Conservation (phyloP, 78 protist species). For the Dictyostelium citrinum region DNA sequence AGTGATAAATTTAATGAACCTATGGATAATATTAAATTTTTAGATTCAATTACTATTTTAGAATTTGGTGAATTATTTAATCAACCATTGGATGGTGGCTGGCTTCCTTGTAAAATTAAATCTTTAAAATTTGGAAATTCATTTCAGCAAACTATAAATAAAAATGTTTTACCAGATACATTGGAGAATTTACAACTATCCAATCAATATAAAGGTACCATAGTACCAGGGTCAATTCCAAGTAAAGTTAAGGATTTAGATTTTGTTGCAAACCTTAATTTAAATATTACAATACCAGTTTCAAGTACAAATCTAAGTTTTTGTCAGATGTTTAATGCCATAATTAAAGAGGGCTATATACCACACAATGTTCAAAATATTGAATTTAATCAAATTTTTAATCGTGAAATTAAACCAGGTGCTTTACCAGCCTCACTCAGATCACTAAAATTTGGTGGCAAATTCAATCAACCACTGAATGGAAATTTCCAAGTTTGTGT, state of each 20-base stretch:
- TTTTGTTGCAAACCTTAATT: not conserved
- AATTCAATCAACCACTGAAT: not conserved
- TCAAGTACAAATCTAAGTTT: not conserved
- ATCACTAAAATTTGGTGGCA: not conserved
- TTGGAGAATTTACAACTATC: not conserved
- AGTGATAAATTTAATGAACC: not conserved
- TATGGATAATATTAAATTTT: not conserved
- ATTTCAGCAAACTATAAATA: not conserved
- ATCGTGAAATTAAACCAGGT: not conserved
- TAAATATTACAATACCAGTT: not conserved
- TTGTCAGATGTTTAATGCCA: not conserved
- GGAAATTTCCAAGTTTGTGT: not conserved
- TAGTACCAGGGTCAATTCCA: not conserved
- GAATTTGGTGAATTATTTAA: not conserved
- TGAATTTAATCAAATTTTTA: not conserved
- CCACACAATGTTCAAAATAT: not conserved
- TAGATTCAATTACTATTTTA: not conserved
- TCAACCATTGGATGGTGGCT: not conserved
- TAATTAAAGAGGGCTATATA: not conserved
- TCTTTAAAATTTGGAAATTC: not conserved
- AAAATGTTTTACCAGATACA: not conserved
- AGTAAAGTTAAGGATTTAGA: not conserved
- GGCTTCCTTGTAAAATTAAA: not conserved
- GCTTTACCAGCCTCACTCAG: not conserved
- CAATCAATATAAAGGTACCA: not conserved